A percentile compares a stretch with the other conserved stretches of the same genome.
phyloP scores from a whole-genome alignment of 306 rosid species.

The Ceratonia siliqua region DNA sequence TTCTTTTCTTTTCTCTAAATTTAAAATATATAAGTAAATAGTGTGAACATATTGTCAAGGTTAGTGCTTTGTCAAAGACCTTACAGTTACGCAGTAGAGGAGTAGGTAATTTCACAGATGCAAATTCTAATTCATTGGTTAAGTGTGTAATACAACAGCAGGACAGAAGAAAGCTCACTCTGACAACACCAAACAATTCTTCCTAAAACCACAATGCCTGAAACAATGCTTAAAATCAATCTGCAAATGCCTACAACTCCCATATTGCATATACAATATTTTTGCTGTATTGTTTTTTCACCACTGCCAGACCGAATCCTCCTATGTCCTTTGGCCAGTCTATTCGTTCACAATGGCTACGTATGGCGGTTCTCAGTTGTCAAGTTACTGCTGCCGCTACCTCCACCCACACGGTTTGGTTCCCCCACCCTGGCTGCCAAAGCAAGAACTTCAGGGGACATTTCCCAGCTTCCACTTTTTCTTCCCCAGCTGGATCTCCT shows the following conservation, averaged over 20 bases:
- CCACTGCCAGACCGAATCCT: conserved; percentile 27
- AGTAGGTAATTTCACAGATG: conserved; percentile 31
- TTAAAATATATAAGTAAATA: too few species aligned
- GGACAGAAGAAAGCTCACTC: conserved; percentile 48
- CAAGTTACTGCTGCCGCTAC: conserved; percentile 56
- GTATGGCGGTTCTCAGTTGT: conserved; percentile 39
- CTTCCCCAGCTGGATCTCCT: conserved; percentile 98
- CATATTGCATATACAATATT: conserved; percentile 41
- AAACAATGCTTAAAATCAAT: conserved; percentile 45
- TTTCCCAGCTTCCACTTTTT: conserved; percentile 99
- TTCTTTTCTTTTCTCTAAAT: too few species aligned
- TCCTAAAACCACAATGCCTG: conserved; percentile 41
- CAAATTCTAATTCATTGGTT: conserved; percentile 43
- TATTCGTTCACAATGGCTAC: conserved; percentile 6
- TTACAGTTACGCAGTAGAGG: background rate
- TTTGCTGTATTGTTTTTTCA: conserved; percentile 31
- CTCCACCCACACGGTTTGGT: conserved; percentile 61
- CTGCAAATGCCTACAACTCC: conserved; percentile 29
- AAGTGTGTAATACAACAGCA: conserved; percentile 45
- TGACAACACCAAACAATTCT: conserved; percentile 50
- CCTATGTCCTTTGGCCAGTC: background rate
- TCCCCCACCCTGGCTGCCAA: conserved; percentile 90
- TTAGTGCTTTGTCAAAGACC: too few species aligned
- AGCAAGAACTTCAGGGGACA: conserved; percentile 97
- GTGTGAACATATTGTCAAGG: too few species aligned